Evolutionary conservation across 2,329 filamentous ascomycete genomes (phyloP).

Genomic region (Fusarium albosuccineum): DNA sequence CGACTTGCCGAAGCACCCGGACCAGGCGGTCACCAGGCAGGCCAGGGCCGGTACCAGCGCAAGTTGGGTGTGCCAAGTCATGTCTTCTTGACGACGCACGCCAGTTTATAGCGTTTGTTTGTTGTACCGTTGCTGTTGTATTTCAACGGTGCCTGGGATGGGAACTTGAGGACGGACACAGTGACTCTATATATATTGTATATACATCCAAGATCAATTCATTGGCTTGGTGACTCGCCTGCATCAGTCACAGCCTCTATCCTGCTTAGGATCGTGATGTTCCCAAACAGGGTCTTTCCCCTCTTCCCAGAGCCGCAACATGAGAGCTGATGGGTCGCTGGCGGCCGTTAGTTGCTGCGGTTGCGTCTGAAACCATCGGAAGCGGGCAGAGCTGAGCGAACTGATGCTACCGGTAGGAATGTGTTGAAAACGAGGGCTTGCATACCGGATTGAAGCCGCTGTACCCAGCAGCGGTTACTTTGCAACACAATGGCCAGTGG

Average conservation of each 20-base stretch:
- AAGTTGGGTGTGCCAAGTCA: slow-evolving; percentile 15
- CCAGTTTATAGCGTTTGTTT: not conserved
- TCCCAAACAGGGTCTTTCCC: not conserved
- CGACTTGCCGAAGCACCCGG: slow-evolving; percentile 7
- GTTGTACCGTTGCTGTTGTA: not conserved
- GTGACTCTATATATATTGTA: slow-evolving; percentile 2
- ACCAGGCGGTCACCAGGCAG: slow-evolving; percentile 7
- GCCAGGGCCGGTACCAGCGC: slow-evolving; percentile 13
- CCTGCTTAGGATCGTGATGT: not conserved
- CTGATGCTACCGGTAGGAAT: not conserved
- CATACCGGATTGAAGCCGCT: too few relatives aligned
- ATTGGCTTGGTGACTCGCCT: not conserved
- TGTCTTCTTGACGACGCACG: slow-evolving; percentile 1
- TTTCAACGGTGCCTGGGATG: slow-evolving; percentile 1
- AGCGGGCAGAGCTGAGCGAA: not conserved
- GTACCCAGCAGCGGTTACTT: too few relatives aligned
- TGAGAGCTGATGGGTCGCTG: not conserved
- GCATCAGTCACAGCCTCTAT: not conserved
- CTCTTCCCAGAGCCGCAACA: not conserved
- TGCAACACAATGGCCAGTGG: not conserved
- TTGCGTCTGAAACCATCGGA: not conserved
- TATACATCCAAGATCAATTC: not conserved
- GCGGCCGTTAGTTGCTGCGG: not conserved
- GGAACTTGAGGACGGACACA: slow-evolving; percentile 1
- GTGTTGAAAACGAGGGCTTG: too few relatives aligned